Evolutionary conservation across 2,329 filamentous ascomycete genomes (phyloP).

Genomic region (Paraphaeosphaeria sporulosa): DNA sequence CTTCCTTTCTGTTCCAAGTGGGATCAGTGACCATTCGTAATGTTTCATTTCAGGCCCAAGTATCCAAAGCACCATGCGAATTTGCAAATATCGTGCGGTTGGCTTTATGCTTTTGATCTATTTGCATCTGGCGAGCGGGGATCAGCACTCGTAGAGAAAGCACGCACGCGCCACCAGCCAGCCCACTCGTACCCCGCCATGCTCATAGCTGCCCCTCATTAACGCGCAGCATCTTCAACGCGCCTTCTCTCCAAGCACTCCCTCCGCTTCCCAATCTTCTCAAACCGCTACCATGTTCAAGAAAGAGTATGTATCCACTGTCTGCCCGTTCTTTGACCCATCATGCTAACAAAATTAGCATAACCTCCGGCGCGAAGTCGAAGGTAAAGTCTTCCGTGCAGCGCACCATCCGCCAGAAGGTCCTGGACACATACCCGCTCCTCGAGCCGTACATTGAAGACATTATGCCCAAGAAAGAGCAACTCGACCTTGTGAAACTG

Average conservation of each 20-base stretch:
- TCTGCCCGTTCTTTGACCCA: neutral
- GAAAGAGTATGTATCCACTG: conserved; percentile 38
- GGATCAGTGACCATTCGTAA: too few species aligned
- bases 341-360: conserved; percentile 56
- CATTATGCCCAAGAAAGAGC: conserved; percentile 92
- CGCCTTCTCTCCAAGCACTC: neutral
- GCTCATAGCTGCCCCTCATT: neutral
- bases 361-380: conserved; percentile 80
- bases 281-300: conserved; percentile 43
- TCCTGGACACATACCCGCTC: conserved; percentile 84
- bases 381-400: conserved; percentile 98
- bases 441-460: conserved; percentile 90
- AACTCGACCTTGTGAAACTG: conserved; percentile 89
- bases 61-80: too few species aligned
- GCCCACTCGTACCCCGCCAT: neutral
- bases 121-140: neutral
- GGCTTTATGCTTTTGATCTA: neutral
- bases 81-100: neutral
- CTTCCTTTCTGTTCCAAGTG: too few species aligned
- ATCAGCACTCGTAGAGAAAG: neutral
- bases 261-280: neutral
- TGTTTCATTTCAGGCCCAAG: too few species aligned
- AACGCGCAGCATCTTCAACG: neutral
- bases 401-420: conserved; percentile 81
- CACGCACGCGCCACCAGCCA: neutral